Conservation (phyloP, 2,329 filamentous ascomycete species). For the Trichophyton rubrum region DNA sequence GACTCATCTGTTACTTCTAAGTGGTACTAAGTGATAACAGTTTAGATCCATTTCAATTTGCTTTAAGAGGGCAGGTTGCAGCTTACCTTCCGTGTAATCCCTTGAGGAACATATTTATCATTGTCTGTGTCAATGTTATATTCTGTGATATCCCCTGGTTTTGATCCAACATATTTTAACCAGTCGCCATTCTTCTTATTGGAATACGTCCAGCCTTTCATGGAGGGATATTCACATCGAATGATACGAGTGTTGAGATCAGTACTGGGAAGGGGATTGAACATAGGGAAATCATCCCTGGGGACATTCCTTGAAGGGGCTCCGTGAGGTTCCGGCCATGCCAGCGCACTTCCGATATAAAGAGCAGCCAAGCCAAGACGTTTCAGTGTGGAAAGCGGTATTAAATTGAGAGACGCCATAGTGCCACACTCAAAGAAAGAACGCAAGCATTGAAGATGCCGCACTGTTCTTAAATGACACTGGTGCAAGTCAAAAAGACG, state of each 20-base stretch:
- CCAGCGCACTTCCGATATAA: background rate
- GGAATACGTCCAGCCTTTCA: conserved; percentile 10
- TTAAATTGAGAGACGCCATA: background rate
- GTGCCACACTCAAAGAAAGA: background rate
- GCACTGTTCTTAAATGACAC: too few relatives aligned
- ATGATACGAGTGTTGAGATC: conserved; percentile 10
- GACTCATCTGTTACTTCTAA: conserved; percentile 7
- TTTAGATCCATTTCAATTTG: background rate
- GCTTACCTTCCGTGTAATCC: conserved; percentile 9
- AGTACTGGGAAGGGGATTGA: conserved; percentile 7
- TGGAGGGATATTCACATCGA: conserved; percentile 8
- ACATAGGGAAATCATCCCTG: background rate
- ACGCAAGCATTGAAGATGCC: background rate
- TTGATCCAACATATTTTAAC: conserved; percentile 8
- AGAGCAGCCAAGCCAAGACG: background rate
- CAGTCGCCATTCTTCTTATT: conserved; percentile 9
- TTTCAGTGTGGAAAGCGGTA: background rate
- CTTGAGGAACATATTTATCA: conserved; percentile 10
- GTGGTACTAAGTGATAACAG: conserved; percentile 1
- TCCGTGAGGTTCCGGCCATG: background rate
- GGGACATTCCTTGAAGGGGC: conserved; percentile 1
- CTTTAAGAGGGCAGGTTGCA: too few relatives aligned
- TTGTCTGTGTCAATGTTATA: conserved; percentile 11
- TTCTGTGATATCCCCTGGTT: conserved; percentile 1
- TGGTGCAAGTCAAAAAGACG: background rate